Evolutionary conservation across 2,329 filamentous ascomycete genomes (phyloP).

Genomic region (Nemania sp.): DNA sequence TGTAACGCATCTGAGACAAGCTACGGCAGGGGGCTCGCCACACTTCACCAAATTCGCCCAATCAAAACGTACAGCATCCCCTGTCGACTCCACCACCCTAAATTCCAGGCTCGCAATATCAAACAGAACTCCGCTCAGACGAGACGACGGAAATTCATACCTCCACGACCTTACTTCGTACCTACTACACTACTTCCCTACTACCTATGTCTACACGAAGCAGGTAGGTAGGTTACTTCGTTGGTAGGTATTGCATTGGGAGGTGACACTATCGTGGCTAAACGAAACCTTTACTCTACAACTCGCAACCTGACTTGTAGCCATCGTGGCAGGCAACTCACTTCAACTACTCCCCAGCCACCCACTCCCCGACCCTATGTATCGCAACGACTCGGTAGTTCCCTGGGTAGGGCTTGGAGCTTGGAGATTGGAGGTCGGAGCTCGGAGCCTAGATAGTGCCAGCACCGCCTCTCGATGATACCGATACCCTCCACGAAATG

Average conservation of each 20-base stretch:
- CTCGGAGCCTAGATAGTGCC: constrained; percentile 1
- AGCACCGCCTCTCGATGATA: constrained; percentile 26
- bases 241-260: no score
- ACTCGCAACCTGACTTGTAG: constrained; percentile 7
- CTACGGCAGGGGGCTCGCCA: constrained; percentile 30
- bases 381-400: constrained; percentile 9
- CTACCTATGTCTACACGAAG: no score
- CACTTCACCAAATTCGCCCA: constrained; percentile 14
- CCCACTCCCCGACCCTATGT: constrained; percentile 15
- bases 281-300: not conserved
- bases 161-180: not conserved
- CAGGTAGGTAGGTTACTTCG: no score
- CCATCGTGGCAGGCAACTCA: constrained; percentile 9
- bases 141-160: constrained; percentile 36
- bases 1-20: constrained; percentile 35
- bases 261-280: no score
- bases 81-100: constrained; percentile 34
- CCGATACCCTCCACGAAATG: constrained; percentile 34
- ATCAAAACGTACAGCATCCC: not conserved
- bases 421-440: not conserved
- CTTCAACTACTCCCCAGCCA: not conserved
- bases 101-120: constrained; percentile 52
- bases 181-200: no score
- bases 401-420: not conserved
- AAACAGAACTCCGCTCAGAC: constrained; percentile 48